A percentile compares a stretch with the other conserved stretches of the same genome.
phyloP scores from a whole-genome alignment of 768 basidiomycete genomes.

The Bullera alba region DNA sequence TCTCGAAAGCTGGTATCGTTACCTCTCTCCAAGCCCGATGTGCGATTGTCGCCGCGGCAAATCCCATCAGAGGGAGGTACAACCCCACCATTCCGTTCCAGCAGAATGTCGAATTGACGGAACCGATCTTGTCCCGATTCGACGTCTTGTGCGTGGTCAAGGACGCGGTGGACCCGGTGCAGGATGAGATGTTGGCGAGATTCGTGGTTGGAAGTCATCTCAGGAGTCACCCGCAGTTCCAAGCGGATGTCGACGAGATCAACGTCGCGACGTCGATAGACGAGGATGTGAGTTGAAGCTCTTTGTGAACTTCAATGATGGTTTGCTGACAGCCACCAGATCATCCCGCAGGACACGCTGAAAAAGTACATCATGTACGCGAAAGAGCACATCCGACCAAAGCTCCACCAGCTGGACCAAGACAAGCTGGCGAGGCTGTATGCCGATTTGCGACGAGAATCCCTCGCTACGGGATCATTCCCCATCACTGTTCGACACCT shows the following conservation, averaged over 20 bases:
- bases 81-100: slow-evolving; percentile 97
- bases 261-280: slow-evolving; percentile 80
- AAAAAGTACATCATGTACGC: slow-evolving; percentile 99
- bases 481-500: slow-evolving; percentile 96
- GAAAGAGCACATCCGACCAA: slow-evolving; percentile 82
- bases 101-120: slow-evolving; percentile 96
- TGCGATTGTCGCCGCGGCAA: slow-evolving; percentile 95
- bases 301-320: not conserved
- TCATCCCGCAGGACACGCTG: slow-evolving; percentile 92
- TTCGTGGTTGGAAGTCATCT: slow-evolving; percentile 98
- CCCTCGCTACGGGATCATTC: slow-evolving; percentile 93
- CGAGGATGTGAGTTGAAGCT: slow-evolving; percentile 65
- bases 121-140: slow-evolving; percentile 95
- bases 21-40: slow-evolving; percentile 97
- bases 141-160: slow-evolving; percentile 98
- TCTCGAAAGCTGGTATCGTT: slow-evolving; percentile 97
- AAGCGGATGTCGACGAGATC: slow-evolving; percentile 74
- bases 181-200: slow-evolving; percentile 89
- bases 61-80: slow-evolving; percentile 93
- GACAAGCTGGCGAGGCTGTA: slow-evolving; percentile 92
- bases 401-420: slow-evolving; percentile 89
- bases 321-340: slow-evolving; percentile 52
- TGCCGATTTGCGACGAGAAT: slow-evolving; percentile 90
- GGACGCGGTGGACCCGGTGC: slow-evolving; percentile 91
- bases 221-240: slow-evolving; percentile 86